A percentile compares a stretch with the other conserved stretches of the same genome.
phyloP scores from a whole-genome alignment of 306 rosid species.

The Casuarina glauca region DNA sequence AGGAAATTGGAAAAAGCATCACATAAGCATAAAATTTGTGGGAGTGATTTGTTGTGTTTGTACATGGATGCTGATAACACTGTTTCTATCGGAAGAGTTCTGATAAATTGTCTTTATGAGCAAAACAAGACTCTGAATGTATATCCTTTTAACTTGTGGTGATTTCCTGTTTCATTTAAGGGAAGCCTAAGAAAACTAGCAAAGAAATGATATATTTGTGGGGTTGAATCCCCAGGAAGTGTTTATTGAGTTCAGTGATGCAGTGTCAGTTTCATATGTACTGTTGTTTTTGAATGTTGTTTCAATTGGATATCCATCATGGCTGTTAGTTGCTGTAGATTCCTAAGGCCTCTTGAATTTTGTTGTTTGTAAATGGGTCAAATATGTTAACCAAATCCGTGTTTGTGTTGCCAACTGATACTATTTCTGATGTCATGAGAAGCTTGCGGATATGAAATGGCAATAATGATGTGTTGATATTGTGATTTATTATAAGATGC shows the following conservation, averaged over 20 bases:
- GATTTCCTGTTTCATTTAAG: background rate
- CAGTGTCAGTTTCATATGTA: background rate
- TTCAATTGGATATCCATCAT: no score
- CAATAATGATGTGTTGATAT: no score
- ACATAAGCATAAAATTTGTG: background rate
- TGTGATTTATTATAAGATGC: no score
- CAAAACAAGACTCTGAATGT: background rate
- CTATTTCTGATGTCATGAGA: no score
- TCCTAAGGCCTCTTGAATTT: background rate
- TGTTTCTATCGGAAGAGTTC: background rate
- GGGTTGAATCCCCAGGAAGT: background rate
- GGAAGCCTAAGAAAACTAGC: background rate
- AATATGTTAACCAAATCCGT: background rate
- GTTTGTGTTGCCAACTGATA: background rate
- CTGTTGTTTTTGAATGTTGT: background rate
- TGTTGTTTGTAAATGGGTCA: background rate
- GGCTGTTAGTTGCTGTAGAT: background rate
- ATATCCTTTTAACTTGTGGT: background rate
- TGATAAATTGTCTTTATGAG: background rate
- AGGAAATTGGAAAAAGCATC: background rate
- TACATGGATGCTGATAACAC: background rate
- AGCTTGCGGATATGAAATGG: no score
- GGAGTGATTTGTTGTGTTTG: background rate
- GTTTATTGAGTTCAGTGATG: constrained; percentile 3
- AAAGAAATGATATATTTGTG: background rate